Evolutionary conservation across 495 filamentous ascomycete genomes (phyloP), one percentile per base, ranked within the genome.

Genomic region (Neurospora sp.): DNA sequence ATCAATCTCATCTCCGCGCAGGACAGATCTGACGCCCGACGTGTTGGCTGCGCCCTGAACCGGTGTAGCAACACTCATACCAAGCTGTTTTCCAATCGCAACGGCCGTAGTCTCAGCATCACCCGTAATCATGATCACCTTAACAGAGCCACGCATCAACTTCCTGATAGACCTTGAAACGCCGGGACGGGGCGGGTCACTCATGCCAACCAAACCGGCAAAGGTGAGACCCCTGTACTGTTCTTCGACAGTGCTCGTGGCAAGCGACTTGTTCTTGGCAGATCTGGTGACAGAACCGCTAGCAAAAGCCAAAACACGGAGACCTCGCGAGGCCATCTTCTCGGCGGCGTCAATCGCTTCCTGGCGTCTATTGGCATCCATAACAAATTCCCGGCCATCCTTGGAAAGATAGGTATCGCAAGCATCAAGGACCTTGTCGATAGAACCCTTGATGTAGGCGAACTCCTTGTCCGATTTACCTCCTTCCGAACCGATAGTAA

Each of bases 61-160:
- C 23, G 86, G 82, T 4, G 80, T 79, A 14, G 85, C 85, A 48
- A 89, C 84, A 3, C 93, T 90, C 92, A 99, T 99, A 69, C 96
- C 95, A 35, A 99, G 88, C 81, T 96, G 94, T 82, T 88, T 93
- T 23, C 91, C 96, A 78, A 98, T 97, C 1, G 96, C 96, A 46
- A 97, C 85, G 16, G 96, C 96, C 0, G 96, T 99, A 6, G 92
- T 94, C 77, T 98, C 93, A 16, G 96, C 91, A 81, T 99, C 96
- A 72, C 96, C 96, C 12, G 96, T 99, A 75, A 99, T 98, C 96
- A 99, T 99, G 76, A 98, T 97, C 40, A 98, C 91, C 77, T 93
- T 93, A 70, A 99, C 96, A 11, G 93, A 93, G 59, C 96, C 95
- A 69, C 93, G 88, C 91, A 98, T 96, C 71, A 99, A 84, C 46